Percentiles rank a stretch among this genome's conserved stretches.
These are phyloP conservation scores for Eutypa lata DNA, from an alignment of 2,329 filamentous ascomycete species.

Conservation along the genomic window DNA sequence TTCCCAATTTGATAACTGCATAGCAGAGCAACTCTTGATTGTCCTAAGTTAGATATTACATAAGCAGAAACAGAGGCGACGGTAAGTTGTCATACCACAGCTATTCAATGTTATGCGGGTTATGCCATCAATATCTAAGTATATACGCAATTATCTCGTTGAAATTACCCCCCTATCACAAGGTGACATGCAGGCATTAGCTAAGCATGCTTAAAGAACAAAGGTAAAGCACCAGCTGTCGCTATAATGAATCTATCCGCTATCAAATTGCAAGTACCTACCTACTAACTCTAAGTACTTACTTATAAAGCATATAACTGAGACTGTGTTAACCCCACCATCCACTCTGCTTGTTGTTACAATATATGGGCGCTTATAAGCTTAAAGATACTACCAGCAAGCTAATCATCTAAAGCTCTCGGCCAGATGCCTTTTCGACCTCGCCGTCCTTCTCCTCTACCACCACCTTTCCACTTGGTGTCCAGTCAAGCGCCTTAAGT, in stretches of 20 bases:
- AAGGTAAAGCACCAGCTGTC: not conserved
- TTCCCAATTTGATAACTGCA: not conserved
- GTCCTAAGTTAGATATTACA: too few relatives aligned
- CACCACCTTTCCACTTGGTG: constrained; percentile 56
- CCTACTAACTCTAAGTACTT: not conserved
- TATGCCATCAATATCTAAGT: too few relatives aligned
- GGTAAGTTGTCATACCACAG: too few relatives aligned
- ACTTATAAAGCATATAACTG: not conserved
- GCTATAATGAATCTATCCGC: not conserved
- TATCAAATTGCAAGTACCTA: not conserved
- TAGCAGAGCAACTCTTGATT: too few relatives aligned
- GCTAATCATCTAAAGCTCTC: constrained; percentile 46
- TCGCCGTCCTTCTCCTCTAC: constrained; percentile 53
- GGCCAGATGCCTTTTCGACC: constrained; percentile 67
- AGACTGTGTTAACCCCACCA: not conserved
- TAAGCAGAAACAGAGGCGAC: too few relatives aligned
- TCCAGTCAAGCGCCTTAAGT: constrained; percentile 86
- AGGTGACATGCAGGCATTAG: too few relatives aligned
- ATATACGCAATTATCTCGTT: too few relatives aligned
- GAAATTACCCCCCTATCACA: too few relatives aligned
- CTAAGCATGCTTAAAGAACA: too few relatives aligned
- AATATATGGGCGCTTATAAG: not conserved
- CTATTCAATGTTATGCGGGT: too few relatives aligned
- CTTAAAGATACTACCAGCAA: not conserved
- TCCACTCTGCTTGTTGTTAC: not conserved